Evolutionary conservation across 345 rosid genomes (phyloP).

Genomic region (Arabidopsis suecica): DNA sequence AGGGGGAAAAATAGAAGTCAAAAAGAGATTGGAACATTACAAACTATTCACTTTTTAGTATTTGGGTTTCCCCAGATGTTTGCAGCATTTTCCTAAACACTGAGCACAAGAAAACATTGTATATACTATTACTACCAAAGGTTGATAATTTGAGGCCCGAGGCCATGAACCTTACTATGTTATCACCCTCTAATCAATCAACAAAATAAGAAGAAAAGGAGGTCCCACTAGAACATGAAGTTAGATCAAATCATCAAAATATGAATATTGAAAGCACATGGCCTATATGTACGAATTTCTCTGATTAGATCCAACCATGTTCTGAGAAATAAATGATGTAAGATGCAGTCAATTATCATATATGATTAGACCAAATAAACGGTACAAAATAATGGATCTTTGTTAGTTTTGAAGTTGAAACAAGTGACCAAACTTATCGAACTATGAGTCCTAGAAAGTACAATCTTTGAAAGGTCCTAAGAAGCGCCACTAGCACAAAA

Average conservation of each 20-base stretch:
- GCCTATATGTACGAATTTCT: conserved; percentile 5
- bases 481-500: background rate
- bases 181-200: conserved; percentile 1
- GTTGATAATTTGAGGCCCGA: conserved; percentile 13
- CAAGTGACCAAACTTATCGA: background rate
- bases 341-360: background rate
- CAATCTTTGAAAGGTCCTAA: background rate
- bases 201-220: conserved; percentile 8
- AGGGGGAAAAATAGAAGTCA: background rate
- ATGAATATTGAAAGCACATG: conserved; percentile 38
- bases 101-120: conserved; percentile 31
- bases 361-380: background rate
- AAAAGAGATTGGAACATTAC: conserved; percentile 14
- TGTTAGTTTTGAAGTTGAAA: background rate
- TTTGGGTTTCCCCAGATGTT: conserved; percentile 9
- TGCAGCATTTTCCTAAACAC: conserved; percentile 23
- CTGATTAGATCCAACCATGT: conserved; percentile 33
- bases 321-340: background rate
- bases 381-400: background rate
- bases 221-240: conserved; percentile 24
- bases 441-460: background rate
- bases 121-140: conserved; percentile 4
- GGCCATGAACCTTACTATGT: conserved; percentile 3
- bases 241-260: background rate
- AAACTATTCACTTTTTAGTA: conserved; percentile 1